phyloP scores from a whole-genome alignment of 1,139 yeast genomes.

The Debaryomyces udenii region DNA sequence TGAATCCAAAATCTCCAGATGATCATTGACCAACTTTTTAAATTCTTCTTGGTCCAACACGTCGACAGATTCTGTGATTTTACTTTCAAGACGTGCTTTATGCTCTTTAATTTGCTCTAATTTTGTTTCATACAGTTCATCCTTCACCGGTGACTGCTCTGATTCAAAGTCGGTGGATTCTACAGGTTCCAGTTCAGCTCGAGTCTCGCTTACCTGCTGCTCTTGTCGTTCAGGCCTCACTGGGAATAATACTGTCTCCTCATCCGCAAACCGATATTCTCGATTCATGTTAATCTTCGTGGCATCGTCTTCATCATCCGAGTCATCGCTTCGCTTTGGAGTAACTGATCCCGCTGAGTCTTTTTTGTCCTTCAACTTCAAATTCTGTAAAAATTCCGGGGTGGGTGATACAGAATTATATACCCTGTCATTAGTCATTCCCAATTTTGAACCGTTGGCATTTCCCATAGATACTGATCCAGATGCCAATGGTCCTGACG shows the following conservation, averaged over 20 bases:
- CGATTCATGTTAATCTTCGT: constrained; percentile 64
- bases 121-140: constrained; percentile 34
- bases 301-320: constrained; percentile 39
- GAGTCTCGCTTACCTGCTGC: constrained; percentile 13
- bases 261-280: constrained; percentile 54
- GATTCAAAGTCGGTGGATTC: constrained; percentile 16
- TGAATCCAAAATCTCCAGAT: constrained; percentile 31
- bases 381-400: constrained; percentile 43
- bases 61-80: constrained; percentile 35
- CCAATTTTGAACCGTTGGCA: constrained; percentile 29
- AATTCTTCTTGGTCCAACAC: constrained; percentile 34
- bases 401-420: constrained; percentile 33
- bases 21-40: constrained; percentile 36
- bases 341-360: constrained; percentile 20
- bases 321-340: constrained; percentile 27
- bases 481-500: constrained; percentile 72
- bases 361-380: constrained; percentile 33
- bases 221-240: constrained; percentile 41
- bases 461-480: constrained; percentile 58
- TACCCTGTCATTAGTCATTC: constrained; percentile 31
- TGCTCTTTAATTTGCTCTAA: constrained; percentile 30
- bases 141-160: constrained; percentile 38
- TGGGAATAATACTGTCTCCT: constrained; percentile 48
- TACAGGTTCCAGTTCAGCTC: constrained; percentile 16
- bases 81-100: constrained; percentile 35